Percentiles rank a stretch among this genome's conserved stretches.
These are phyloP conservation scores for Magnusiomyces magnusii DNA, from an alignment of 1,139 yeast species.

Conservation along the genomic window DNA sequence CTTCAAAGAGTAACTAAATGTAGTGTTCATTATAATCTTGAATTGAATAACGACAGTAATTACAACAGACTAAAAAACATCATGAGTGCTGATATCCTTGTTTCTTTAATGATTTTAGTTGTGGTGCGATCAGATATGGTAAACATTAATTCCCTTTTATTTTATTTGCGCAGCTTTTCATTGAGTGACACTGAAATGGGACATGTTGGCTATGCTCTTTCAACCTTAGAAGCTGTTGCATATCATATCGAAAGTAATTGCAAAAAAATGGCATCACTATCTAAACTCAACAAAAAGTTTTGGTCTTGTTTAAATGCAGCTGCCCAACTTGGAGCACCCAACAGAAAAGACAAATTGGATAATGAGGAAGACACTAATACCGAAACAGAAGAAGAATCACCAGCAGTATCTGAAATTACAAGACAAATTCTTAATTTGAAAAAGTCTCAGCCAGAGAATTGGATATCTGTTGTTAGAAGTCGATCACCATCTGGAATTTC, in stretches of 20 bases:
- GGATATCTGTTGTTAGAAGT: slow-evolving; percentile 44
- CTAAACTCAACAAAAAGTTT: slow-evolving; percentile 39
- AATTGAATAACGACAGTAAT: slow-evolving; percentile 17
- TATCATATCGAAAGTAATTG: slow-evolving; percentile 48
- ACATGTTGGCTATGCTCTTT: slow-evolving; percentile 51
- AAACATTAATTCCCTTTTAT: slow-evolving; percentile 55
- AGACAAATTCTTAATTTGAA: neutral
- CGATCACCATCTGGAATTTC: slow-evolving; percentile 64
- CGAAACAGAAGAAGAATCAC: neutral
- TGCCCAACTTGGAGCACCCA: slow-evolving; percentile 26
- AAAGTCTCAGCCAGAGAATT: slow-evolving; percentile 17
- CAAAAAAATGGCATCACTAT: slow-evolving; percentile 38
- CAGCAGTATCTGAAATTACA: neutral
- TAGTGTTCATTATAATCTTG: slow-evolving; percentile 17
- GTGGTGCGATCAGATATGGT: slow-evolving; percentile 55
- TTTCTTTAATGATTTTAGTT: slow-evolving; percentile 66
- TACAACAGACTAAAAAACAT: slow-evolving; percentile 21
- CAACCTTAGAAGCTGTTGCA: slow-evolving; percentile 79
- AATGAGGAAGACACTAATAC: slow-evolving; percentile 1
- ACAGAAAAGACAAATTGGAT: slow-evolving; percentile 13
- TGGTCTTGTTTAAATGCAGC: slow-evolving; percentile 44
- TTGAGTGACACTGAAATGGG: slow-evolving; percentile 44
- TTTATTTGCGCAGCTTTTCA: slow-evolving; percentile 57
- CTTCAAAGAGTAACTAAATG: slow-evolving; percentile 16
- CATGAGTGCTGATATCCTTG: slow-evolving; percentile 75